Percentiles rank a stretch among this genome's conserved stretches.
phyloP scores from a whole-genome alignment of 495 filamentous ascomycete species.

The Cenococcum geophilum region DNA sequence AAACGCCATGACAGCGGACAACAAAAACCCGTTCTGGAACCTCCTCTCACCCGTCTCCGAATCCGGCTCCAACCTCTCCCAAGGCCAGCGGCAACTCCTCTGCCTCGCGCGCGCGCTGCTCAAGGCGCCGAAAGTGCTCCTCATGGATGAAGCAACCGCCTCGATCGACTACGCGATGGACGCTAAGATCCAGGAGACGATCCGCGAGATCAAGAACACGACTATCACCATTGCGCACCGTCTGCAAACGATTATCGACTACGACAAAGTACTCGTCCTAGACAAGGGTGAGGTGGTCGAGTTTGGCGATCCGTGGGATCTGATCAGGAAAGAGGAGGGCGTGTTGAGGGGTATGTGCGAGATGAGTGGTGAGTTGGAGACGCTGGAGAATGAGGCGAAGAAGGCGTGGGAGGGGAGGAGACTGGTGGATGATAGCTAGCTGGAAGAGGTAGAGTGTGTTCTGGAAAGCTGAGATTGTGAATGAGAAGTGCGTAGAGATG shows the following conservation, averaged over 20 bases:
- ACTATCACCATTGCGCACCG: conserved; percentile 99
- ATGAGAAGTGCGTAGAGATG: too few species aligned
- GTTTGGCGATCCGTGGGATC: conserved; percentile 77
- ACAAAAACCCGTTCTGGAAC: conserved; percentile 93
- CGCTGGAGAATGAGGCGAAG: conserved; percentile 66
- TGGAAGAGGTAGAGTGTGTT: background rate
- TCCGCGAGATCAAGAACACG: conserved; percentile 74
- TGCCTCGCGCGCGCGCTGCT: conserved; percentile 93
- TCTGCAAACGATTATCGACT: conserved; percentile 92
- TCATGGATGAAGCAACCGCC: conserved; percentile 99
- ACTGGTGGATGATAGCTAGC: conserved; percentile 45
- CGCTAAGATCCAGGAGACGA: conserved; percentile 89
- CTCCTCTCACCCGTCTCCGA: conserved; percentile 80
- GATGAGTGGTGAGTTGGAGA: conserved; percentile 81
- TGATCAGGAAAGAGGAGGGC: conserved; percentile 59
- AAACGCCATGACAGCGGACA: conserved; percentile 45
- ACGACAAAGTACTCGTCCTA: conserved; percentile 95
- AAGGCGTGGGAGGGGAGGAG: conserved; percentile 56
- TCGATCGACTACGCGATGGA: conserved; percentile 98
- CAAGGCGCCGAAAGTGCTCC: conserved; percentile 81
- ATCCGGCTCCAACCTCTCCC: conserved; percentile 91
- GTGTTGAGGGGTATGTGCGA: conserved; percentile 90
- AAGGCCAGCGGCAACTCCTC: conserved; percentile 91
- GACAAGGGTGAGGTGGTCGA: conserved; percentile 86
- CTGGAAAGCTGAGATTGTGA: too few species aligned